phyloP scores from a whole-genome alignment of 768 basidiomycete species.

The Boletus sp. region DNA sequence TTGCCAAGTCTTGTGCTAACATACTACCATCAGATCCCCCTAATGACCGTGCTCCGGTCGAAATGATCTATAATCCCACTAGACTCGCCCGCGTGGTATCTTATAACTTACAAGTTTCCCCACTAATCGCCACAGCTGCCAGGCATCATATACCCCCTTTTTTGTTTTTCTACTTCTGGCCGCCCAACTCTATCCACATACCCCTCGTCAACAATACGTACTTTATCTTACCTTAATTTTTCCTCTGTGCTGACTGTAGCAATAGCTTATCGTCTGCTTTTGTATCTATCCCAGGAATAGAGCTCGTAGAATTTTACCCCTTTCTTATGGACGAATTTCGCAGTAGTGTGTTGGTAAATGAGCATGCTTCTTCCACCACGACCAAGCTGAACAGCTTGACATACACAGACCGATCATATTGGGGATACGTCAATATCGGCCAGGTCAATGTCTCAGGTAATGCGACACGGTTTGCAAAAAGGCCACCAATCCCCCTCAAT shows the following conservation, averaged over 20 bases:
- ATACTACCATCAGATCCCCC: not conserved
- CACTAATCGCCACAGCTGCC: not conserved
- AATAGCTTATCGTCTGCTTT: conserved; percentile 2
- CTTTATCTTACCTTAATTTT: not conserved
- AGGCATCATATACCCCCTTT: not conserved
- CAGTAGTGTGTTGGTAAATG: not conserved
- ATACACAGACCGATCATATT: not conserved
- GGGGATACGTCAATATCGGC: not conserved
- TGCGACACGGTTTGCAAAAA: not conserved
- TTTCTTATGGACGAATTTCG: not conserved
- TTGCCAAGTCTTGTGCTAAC: not conserved
- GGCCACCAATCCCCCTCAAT: not conserved
- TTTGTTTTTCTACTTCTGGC: not conserved
- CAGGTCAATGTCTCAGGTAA: not conserved
- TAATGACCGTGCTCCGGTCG: not conserved
- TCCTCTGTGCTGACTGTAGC: conserved; percentile 16
- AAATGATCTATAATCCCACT: not conserved
- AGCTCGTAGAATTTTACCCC: not conserved
- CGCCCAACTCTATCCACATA: not conserved
- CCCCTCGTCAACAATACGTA: not conserved
- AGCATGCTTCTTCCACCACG: not conserved
- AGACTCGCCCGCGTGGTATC: not conserved
- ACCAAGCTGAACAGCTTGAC: not conserved
- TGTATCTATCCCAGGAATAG: conserved; percentile 8
- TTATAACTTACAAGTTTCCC: not conserved